Percentiles rank a stretch among this genome's conserved stretches.
Conservation (phyloP, 164 flowering plant species). For the Magnolia sinica region DNA sequence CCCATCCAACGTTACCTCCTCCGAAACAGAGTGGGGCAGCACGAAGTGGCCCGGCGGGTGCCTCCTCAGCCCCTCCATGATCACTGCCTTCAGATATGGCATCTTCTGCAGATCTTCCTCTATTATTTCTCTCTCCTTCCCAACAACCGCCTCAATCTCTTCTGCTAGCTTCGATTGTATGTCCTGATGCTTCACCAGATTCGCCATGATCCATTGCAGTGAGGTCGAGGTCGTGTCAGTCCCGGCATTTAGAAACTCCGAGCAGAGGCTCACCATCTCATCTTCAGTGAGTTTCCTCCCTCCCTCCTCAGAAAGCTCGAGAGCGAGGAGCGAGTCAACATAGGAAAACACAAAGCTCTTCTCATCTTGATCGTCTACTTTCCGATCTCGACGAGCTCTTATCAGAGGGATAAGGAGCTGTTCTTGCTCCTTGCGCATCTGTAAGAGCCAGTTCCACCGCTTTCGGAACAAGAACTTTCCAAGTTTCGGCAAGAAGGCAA, state of each 20-base stretch:
- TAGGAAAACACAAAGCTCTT: conserved; percentile 15
- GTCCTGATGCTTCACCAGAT: conserved; percentile 23
- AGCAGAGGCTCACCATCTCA: conserved; percentile 31
- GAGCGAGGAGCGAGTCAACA: conserved; percentile 24
- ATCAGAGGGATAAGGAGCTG: conserved; percentile 21
- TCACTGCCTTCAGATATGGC: conserved; percentile 17
- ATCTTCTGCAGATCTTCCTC: conserved; percentile 19
- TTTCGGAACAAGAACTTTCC: conserved; percentile 24
- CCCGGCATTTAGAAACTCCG: conserved; percentile 36
- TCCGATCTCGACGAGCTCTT: background rate
- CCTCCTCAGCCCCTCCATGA: conserved; percentile 12
- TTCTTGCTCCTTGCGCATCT: conserved; percentile 18
- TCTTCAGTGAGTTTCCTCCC: conserved; percentile 28
- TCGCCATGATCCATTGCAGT: conserved; percentile 37
- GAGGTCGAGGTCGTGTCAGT: conserved; percentile 34
- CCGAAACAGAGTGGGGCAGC: conserved; percentile 24
- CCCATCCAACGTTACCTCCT: conserved; percentile 24
- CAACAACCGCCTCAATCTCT: conserved; percentile 1
- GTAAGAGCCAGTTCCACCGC: conserved; percentile 17
- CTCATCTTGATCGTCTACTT: background rate
- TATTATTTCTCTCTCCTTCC: conserved; percentile 10
- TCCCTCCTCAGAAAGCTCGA: conserved; percentile 40
- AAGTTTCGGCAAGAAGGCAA: conserved; percentile 25
- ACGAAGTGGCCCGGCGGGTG: conserved; percentile 18
- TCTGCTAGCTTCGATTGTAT: conserved; percentile 6